Conservation (phyloP, 2,329 filamentous ascomycete genomes). For the Venturia oleaginea region DNA sequence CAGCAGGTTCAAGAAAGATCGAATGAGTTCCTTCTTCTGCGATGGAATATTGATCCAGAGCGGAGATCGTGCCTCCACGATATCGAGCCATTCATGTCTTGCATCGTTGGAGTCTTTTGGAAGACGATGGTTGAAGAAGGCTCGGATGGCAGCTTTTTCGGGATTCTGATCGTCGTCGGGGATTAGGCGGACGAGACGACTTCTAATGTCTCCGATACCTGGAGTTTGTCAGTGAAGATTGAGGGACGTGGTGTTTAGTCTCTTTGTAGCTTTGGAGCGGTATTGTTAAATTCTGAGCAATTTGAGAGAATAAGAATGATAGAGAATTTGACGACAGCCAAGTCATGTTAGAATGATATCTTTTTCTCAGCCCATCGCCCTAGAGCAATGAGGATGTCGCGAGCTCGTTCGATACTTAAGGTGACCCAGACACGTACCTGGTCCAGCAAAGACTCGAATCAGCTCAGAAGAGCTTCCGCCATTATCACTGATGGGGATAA, state of each 20-base stretch:
- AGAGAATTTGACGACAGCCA: background rate
- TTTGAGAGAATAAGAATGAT: background rate
- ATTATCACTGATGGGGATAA: slow-evolving; percentile 94
- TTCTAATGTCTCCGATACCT: slow-evolving; percentile 66
- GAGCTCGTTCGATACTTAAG: background rate
- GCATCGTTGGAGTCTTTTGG: slow-evolving; percentile 53
- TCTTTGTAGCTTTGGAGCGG: background rate
- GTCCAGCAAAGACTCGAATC: slow-evolving; percentile 88
- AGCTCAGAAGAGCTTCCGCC: slow-evolving; percentile 89
- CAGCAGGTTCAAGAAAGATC: slow-evolving; percentile 41
- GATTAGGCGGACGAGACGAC: slow-evolving; percentile 82
- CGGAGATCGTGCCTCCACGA: slow-evolving; percentile 71
- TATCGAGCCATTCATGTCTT: slow-evolving; percentile 73
- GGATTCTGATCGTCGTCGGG: slow-evolving; percentile 51
- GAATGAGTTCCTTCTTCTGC: slow-evolving; percentile 43
- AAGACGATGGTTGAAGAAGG: slow-evolving; percentile 81
- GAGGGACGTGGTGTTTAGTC: background rate
- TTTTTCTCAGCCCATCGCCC: background rate
- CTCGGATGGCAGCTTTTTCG: slow-evolving; percentile 67
- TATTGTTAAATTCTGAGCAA: background rate
- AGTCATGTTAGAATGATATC: background rate
- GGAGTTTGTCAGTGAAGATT: background rate
- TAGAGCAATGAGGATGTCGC: background rate
- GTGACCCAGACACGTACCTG: slow-evolving; percentile 50
- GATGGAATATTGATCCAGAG: slow-evolving; percentile 56